phyloP scores from a whole-genome alignment of 208 protist species.

The Wallacemonas sp. region DNA sequence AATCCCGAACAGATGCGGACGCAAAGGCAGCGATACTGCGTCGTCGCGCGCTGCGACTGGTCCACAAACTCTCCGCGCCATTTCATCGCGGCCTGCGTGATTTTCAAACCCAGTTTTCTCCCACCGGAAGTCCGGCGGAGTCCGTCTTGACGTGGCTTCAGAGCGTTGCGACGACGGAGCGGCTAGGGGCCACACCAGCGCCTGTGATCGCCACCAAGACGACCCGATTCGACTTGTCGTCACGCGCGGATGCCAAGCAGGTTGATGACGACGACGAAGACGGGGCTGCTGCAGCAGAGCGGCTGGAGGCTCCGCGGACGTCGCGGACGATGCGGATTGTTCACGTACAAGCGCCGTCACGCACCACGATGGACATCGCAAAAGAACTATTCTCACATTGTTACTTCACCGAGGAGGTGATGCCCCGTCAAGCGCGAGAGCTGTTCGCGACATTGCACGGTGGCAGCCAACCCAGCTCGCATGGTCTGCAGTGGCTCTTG shows the following conservation, averaged over 20 bases:
- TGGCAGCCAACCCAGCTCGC: not conserved
- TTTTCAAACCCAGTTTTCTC: slow-evolving; percentile 12
- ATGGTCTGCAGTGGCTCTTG: not conserved
- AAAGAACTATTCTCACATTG: slow-evolving; percentile 9
- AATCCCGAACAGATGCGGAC: not conserved
- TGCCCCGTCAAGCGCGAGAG: not conserved
- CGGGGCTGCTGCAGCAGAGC: slow-evolving; percentile 15
- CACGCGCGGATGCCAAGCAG: slow-evolving; percentile 15
- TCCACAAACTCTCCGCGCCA: slow-evolving; percentile 4
- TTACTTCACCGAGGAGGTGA: slow-evolving; percentile 3
- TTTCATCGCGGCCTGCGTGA: slow-evolving; percentile 8
- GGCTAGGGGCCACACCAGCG: slow-evolving; percentile 34
- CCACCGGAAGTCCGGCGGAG: not conserved
- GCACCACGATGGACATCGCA: slow-evolving; percentile 16
- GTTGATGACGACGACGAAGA: slow-evolving; percentile 8
- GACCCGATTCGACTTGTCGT: too few species aligned
- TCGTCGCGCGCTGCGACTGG: not conserved
- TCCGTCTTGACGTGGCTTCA: slow-evolving; percentile 70
- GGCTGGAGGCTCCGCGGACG: slow-evolving; percentile 20
- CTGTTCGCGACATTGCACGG: not conserved
- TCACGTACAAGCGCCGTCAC: slow-evolving; percentile 31
- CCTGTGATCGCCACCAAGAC: slow-evolving; percentile 20
- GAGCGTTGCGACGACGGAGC: slow-evolving; percentile 49
- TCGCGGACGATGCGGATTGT: slow-evolving; percentile 45
- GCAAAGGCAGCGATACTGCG: not conserved